Evolutionary conservation across 441 rosid species (phyloP), one percentile per base, ranked within the genome.

Genomic region (Capsella rubella): DNA sequence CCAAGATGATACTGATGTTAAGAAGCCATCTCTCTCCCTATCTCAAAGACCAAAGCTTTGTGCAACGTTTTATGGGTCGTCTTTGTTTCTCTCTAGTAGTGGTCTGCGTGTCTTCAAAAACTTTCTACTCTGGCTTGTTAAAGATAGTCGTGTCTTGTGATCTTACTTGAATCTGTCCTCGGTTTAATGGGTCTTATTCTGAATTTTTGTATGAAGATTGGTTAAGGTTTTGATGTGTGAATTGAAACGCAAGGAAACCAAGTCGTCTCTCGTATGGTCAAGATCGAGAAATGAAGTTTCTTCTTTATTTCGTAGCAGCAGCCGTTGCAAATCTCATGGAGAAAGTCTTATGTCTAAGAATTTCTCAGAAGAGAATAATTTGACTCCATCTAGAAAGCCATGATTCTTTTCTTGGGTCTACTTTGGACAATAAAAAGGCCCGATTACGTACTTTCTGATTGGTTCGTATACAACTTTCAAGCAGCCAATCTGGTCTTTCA

Each of bases 1-100:
- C 84, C 88, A 21, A 80, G 86, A 76, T 82, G 76, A 45, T 47
- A 76, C 63, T 7, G 12, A 2, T 35, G 57, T 8, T 18, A 52
- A 16, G 45, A 70, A 40, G 14, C 21, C 18, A 12, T 35, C 10
- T 35, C 39, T 6, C 1, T 57, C 27, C 51, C 6, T 42, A 45
- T 43, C 37, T 6, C 35, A 32, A 37, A 58, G 63, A 60, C 27
- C 29, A 37, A 46, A 16, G 57, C 75, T 46, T 5, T 55, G 31
- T 55, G 65, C 46, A 56, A 62, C 69, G 47, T 14, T 34, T 50
- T 16, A 6, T 27, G 59, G 61, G 25, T 8, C 34, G 18, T 46
- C n/a, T 42, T n/a, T 76, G 60, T 54, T 27, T 55, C 34, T 31
- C 34, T 31, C 34, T 67, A 50, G 21, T 52, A 21, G 40, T 52